Conservation (phyloP, 2,329 filamentous ascomycete genomes). For the Phyllosticta capitalensis region DNA sequence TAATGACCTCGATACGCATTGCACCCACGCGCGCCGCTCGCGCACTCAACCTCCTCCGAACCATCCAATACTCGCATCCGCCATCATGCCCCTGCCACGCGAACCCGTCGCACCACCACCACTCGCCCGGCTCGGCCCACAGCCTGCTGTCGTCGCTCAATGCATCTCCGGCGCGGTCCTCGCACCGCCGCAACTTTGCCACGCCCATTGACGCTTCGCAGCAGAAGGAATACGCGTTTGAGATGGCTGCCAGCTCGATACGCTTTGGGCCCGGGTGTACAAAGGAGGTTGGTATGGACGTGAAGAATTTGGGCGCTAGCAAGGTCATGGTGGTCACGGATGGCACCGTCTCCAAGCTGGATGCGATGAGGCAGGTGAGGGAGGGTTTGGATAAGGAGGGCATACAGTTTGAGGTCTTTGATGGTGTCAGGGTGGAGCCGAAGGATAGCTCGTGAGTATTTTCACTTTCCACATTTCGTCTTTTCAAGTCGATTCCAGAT, state of each 20-base stretch:
- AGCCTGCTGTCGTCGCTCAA: slow-evolving; percentile 15
- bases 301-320: slow-evolving; percentile 80
- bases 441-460: slow-evolving; percentile 76
- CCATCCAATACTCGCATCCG: slow-evolving; percentile 84
- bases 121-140: slow-evolving; percentile 30
- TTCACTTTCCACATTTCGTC: background rate
- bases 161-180: slow-evolving; percentile 32
- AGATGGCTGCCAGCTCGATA: slow-evolving; percentile 94
- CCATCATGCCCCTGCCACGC: slow-evolving; percentile 87
- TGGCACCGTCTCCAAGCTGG: slow-evolving; percentile 65
- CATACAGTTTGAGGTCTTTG: slow-evolving; percentile 71
- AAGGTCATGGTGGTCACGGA: slow-evolving; percentile 91
- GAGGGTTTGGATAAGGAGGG: slow-evolving; percentile 72
- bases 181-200: slow-evolving; percentile 50
- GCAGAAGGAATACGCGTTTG: slow-evolving; percentile 94
- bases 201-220: slow-evolving; percentile 62
- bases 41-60: slow-evolving; percentile 66
- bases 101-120: slow-evolving; percentile 71
- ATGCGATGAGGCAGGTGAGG: slow-evolving; percentile 82
- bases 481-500: background rate
- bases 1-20: slow-evolving; percentile 25
- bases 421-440: slow-evolving; percentile 74
- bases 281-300: slow-evolving; percentile 95
- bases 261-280: slow-evolving; percentile 89
- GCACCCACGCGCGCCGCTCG: slow-evolving; percentile 43